phyloP scores from a whole-genome alignment of 73 alveolate genomes.

The Paramecium primaurelia region DNA sequence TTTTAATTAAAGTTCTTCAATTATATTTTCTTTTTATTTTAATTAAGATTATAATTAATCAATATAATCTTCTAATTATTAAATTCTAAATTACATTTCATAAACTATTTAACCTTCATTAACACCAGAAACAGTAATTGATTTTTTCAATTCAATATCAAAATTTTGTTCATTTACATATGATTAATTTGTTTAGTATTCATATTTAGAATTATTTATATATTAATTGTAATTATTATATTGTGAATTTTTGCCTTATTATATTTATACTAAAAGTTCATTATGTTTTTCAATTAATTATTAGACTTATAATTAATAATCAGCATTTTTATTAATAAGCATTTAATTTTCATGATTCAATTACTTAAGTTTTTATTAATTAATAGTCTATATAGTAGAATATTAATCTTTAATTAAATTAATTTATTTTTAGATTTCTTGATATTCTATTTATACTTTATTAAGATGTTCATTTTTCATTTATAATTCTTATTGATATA shows the following conservation, averaged over 20 bases:
- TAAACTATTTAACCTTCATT: background rate
- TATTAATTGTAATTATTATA: background rate
- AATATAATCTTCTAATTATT: background rate
- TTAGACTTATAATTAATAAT: background rate
- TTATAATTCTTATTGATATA: background rate
- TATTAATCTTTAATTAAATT: background rate
- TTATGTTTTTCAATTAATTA: background rate
- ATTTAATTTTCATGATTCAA: background rate
- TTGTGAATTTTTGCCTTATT: background rate
- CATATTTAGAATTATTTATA: background rate
- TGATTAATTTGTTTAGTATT: background rate
- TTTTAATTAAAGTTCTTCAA: background rate
- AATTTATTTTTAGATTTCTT: background rate
- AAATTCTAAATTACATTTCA: background rate
- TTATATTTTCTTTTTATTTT: background rate
- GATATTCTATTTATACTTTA: background rate
- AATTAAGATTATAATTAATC: background rate
- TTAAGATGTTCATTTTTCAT: background rate
- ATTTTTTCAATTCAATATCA: constrained; percentile 26
- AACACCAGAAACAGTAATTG: background rate
- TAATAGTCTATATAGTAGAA: background rate
- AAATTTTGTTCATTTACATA: constrained; percentile 7
- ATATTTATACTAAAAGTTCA: background rate
- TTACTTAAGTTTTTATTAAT: background rate
- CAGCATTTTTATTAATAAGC: background rate